Conservation (phyloP, 73 alveolate genomes). For the Uronychia binucleata region DNA sequence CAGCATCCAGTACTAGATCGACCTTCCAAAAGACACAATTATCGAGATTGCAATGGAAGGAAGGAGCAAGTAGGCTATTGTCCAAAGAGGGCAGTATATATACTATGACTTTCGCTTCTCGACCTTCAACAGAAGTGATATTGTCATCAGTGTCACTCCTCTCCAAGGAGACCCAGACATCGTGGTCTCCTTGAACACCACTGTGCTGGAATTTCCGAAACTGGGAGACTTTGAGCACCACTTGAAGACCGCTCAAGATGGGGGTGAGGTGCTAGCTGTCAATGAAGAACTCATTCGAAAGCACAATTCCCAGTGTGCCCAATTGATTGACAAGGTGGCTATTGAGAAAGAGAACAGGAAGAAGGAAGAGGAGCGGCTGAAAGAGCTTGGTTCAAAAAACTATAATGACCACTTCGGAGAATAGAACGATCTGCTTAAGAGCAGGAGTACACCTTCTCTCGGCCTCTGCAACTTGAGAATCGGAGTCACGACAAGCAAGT, state of each 20-base stretch:
- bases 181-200: slow-evolving; percentile 42
- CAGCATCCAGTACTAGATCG: not conserved
- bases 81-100: not conserved
- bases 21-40: not conserved
- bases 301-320: no score
- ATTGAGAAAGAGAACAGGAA: not conserved
- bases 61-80: not conserved
- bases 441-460: no score
- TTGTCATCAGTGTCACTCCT: slow-evolving; percentile 40
- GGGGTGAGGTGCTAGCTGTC: no score
- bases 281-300: no score
- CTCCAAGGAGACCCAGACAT: slow-evolving; percentile 60
- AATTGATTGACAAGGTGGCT: no score
- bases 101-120: not conserved
- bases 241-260: no score
- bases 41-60: not conserved
- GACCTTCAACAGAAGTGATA: not conserved
- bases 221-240: no score
- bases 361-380: no score
- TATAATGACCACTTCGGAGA: no score
- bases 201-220: no score
- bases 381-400: no score
- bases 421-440: no score
- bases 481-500: not conserved
- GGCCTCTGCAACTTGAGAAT: not conserved